phyloP scores from a whole-genome alignment of 2,329 filamentous ascomycete species.

The Sporothrix schenckii region DNA sequence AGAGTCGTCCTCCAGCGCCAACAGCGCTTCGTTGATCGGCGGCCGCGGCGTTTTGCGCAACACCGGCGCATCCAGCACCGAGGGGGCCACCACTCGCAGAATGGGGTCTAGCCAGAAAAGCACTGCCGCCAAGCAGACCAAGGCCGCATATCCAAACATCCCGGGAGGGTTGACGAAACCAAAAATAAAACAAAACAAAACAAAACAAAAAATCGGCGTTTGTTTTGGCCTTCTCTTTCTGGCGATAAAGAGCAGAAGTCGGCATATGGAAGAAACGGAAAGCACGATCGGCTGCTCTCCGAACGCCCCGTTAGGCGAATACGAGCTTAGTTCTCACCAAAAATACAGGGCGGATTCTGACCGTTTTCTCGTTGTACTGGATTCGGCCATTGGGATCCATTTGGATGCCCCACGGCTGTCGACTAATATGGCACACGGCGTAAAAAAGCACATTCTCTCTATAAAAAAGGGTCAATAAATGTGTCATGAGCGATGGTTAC shows the following conservation, averaged over 20 bases:
- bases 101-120: slow-evolving; percentile 53
- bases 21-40: slow-evolving; percentile 54
- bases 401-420: not conserved
- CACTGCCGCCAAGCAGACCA: slow-evolving; percentile 49
- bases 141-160: slow-evolving; percentile 51
- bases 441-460: not conserved
- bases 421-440: not conserved
- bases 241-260: not conserved
- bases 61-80: slow-evolving; percentile 36
- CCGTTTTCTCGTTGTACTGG: slow-evolving; percentile 11
- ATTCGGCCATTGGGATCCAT: not conserved
- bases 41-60: slow-evolving; percentile 46
- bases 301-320: slow-evolving; percentile 21
- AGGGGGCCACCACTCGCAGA: slow-evolving; percentile 39
- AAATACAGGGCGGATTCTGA: not conserved
- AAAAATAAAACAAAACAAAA: not conserved
- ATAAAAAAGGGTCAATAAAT: not conserved
- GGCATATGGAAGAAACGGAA: not conserved
- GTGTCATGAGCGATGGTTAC: not conserved
- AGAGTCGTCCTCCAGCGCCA: slow-evolving; percentile 50
- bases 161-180: not conserved
- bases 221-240: too few species aligned
- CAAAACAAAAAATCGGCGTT: not conserved
- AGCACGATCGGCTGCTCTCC: not conserved
- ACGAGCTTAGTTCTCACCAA: not conserved